phyloP scores from a whole-genome alignment of 31 red algal species.

The Porphyra umbilicalis region DNA sequence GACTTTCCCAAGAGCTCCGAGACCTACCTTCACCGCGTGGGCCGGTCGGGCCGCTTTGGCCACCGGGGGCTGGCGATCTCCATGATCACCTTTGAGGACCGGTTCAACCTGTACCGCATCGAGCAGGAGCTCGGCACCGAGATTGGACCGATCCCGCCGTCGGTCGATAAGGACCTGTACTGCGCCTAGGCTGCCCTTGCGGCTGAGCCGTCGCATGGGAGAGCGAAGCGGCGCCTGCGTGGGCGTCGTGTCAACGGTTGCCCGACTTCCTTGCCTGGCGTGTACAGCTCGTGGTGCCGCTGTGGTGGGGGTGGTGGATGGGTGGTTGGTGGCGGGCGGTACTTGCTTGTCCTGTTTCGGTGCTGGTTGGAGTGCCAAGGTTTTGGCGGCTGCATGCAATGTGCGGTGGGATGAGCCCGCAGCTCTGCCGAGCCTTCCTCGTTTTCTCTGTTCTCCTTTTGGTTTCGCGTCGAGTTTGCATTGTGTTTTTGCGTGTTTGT shows the following conservation, averaged over 20 bases:
- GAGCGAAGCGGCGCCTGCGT: background rate
- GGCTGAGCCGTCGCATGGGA: background rate
- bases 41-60: conserved; percentile 80
- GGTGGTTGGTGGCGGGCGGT: background rate
- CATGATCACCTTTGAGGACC: conserved; percentile 88
- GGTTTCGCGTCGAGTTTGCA: too few relatives aligned
- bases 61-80: conserved; percentile 86
- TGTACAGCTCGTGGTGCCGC: conserved; percentile 1
- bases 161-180: conserved; percentile 80
- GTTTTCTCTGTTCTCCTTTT: too few relatives aligned
- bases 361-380: background rate
- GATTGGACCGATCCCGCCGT: conserved; percentile 71
- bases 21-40: conserved; percentile 90
- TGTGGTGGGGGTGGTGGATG: background rate
- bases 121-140: conserved; percentile 91
- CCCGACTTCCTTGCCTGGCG: background rate
- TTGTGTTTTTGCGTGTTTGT: too few relatives aligned
- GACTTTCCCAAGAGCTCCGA: conserved; percentile 89
- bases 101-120: conserved; percentile 87
- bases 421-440: too few relatives aligned
- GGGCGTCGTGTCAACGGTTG: background rate
- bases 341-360: background rate
- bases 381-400: background rate
- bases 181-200: conserved; percentile 27
- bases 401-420: background rate